Evolutionary conservation across 148 eudicot species (phyloP).

Genomic region (Fagopyrum tataricum): DNA sequence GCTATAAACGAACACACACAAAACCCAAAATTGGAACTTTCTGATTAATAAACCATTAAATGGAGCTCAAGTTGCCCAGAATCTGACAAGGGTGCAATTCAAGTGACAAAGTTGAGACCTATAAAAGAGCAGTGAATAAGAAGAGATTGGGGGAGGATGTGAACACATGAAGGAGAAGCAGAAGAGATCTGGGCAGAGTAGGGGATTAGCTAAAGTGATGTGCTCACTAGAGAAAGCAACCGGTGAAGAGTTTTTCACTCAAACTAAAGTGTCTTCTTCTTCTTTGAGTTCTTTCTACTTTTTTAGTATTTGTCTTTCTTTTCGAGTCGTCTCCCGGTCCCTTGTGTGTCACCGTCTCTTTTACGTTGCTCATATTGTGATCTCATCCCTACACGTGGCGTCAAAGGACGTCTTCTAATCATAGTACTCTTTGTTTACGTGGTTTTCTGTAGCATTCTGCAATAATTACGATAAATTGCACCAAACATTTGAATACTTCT

Average conservation of each 20-base stretch:
- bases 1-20: neutral
- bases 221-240: conserved; percentile 5
- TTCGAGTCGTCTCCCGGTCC: conserved; percentile 1
- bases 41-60: neutral
- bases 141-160: neutral
- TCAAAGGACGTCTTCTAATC: neutral
- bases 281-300: neutral
- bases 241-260: conserved; percentile 1
- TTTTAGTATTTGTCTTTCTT: neutral
- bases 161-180: neutral
- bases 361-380: neutral
- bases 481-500: no score
- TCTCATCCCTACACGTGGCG: conserved; percentile 12
- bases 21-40: neutral
- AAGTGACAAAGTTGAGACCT: neutral
- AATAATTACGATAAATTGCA: neutral
- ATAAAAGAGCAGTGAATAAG: neutral
- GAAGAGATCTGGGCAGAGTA: conserved; percentile 6
- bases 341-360: neutral
- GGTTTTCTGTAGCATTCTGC: neutral
- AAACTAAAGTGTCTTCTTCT: neutral
- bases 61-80: neutral
- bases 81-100: neutral
- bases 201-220: conserved; percentile 8
- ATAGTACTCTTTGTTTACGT: neutral